phyloP scores from a whole-genome alignment of 1,284 basidiomycete species.

The Phaffia rhodozyma region DNA sequence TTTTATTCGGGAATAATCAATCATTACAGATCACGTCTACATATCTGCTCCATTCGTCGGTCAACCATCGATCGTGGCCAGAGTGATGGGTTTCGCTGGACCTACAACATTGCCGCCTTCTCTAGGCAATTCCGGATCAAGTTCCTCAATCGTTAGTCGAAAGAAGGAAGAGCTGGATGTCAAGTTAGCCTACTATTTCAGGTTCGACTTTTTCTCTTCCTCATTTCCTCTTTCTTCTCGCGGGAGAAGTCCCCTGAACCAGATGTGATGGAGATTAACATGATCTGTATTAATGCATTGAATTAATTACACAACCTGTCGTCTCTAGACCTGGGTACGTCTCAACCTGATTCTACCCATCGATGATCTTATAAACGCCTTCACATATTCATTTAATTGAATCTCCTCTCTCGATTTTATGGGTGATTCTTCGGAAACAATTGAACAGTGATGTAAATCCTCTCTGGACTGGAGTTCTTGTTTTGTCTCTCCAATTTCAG shows the following conservation, averaged over 20 bases:
- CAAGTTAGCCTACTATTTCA: slow-evolving; percentile 8
- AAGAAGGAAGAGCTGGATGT: background rate
- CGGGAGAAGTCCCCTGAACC: background rate
- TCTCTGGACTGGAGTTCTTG: background rate
- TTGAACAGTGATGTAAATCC: too few relatives aligned
- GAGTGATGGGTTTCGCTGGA: slow-evolving; percentile 9
- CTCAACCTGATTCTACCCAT: background rate
- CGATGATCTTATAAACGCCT: background rate
- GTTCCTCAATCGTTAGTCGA: background rate
- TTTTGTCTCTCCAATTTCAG: background rate
- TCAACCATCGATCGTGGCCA: slow-evolving; percentile 5
- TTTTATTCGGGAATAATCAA: background rate
- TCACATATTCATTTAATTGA: background rate
- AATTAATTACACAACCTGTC: background rate
- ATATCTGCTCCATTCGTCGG: slow-evolving; percentile 59
- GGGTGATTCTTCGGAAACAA: too few relatives aligned
- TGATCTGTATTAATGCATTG: too few relatives aligned
- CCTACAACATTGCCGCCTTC: background rate
- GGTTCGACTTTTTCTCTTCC: background rate
- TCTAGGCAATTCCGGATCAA: background rate
- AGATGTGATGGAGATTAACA: too few relatives aligned
- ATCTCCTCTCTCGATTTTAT: too few relatives aligned
- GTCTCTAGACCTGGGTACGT: background rate
- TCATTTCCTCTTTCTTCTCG: background rate
- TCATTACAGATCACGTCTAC: slow-evolving; percentile 74